Base-by-base conservation (phyloP, 176 grass and related monocot species). In the Carex kokanica region DNA sequence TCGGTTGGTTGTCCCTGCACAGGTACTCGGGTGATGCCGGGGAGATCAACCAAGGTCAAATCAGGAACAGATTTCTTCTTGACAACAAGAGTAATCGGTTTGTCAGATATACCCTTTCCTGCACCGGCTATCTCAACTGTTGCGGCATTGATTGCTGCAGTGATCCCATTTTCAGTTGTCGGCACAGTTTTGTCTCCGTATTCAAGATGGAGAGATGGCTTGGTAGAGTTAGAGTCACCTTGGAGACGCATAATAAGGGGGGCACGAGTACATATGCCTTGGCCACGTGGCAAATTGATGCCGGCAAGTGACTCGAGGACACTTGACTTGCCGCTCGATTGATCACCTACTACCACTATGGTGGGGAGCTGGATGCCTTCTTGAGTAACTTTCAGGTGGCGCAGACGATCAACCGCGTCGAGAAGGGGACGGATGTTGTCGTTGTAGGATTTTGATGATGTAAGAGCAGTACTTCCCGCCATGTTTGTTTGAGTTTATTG, bases 321-420 rank as follows among this genome's bases (percentile, higher is more conserved):
- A 31, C 78, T 83, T 1, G 86, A 88, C 63, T 88, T 88, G 18
- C 81, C 86, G 31, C 86, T 88, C 0, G 73, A 79, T 56, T 88
- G 81, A 20, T 84, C 86, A 2, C 86, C 86, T 6, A 88, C 81
- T n/a, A 88, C 81, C 11, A 88, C 86, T 52, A 88, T 88, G 31
- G 81, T 88, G 20, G 86, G 86, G 0, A 88, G 81, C 62, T 80
- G 70, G 25, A 87, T 87, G 69, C 86, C 86, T 38, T 83, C 80
- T 43, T 87, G 54, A 66, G 64, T 78, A 24, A 87, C 59, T 21
- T 87, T 87, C 34, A 87, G 80, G 24, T 70, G 73, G 59, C 81
- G 81, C 0, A 79, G 71, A 18, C 31, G 73, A 31, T 84, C 81
- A 0, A 84, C 20, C 9, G 71, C 73, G 4, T 84, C 72, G 32